These are phyloP conservation scores for Cyberlindnera petersonii DNA, from an alignment of 805 yeast genomes.

Conservation along the genomic window DNA sequence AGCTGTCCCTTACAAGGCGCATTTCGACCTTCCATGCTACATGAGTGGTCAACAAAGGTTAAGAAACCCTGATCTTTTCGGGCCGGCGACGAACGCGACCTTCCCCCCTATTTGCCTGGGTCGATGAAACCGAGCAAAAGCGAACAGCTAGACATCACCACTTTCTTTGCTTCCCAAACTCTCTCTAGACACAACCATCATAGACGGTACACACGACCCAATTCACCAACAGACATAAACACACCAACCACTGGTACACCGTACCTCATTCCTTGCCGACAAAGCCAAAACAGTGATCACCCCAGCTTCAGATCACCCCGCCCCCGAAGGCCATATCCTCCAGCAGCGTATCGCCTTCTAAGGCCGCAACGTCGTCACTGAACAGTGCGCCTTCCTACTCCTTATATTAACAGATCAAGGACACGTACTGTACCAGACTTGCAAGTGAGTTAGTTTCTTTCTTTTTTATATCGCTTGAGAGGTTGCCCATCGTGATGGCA, in stretches of 20 bases:
- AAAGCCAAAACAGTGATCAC: not conserved
- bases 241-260: no score
- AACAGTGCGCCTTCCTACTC: not conserved
- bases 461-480: no score
- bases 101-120: conserved; percentile 14
- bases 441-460: no score
- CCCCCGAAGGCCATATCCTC: not conserved
- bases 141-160: not conserved
- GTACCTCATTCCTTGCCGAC: no score
- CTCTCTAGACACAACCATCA: not conserved
- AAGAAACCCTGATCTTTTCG: not conserved
- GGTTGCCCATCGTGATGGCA: no score
- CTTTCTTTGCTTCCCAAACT: not conserved
- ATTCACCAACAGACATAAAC: not conserved
- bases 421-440: no score
- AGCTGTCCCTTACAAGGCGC: no score
- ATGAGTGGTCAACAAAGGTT: no score
- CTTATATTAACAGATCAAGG: no score
- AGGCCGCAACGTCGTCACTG: not conserved
- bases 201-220: no score
- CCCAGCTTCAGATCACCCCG: conserved; percentile 1
- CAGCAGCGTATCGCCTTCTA: not conserved
- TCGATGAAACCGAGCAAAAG: conserved; percentile 10
- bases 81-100: conserved; percentile 7
- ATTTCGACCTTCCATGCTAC: no score